Evolutionary conservation across 176 grass and related monocot species (phyloP), one percentile per base, ranked within the genome.

Genomic region (Eremochloa ophiuroides): DNA sequence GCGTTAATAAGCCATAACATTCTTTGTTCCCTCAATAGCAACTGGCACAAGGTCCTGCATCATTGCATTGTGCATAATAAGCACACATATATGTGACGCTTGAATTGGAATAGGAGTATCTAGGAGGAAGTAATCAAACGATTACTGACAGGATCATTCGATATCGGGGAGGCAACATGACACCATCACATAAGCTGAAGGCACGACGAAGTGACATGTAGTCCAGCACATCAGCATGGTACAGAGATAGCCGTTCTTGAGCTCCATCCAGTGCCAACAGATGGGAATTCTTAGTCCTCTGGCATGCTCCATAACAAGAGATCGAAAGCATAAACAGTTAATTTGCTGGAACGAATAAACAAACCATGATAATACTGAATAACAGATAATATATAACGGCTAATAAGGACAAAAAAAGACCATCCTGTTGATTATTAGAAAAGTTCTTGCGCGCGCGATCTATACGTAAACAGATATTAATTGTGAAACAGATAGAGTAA

Each of bases 271-370:
- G 64, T 16, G 51, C 62, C 35, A 81, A 71, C 62, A 92, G 60
- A 79, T 92, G 90, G 13, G 83, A 76, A 64, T 89, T 86, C 70
- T 89, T 92, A 6, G 62, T 92, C 80, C 46, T 69, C 87, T 92
- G 1, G 8, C 55, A n/a, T n/a, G n/a, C n/a, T n/a, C n/a, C n/a
- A n/a, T n/a, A n/a, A n/a, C n/a, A n/a, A n/a, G n/a, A n/a, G n/a
- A n/a, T n/a, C n/a, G n/a, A n/a, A n/a, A n/a, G n/a, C n/a, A n/a
- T n/a, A n/a, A n/a, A n/a, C n/a, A n/a, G n/a, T n/a, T n/a, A n/a
- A n/a, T n/a, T n/a, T n/a, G n/a, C n/a, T n/a, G n/a, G n/a, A n/a
- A n/a, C n/a, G n/a, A n/a, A n/a, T n/a, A n/a, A n/a, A n/a, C n/a
- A n/a, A n/a, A n/a, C n/a, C n/a, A n/a, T n/a, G n/a, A n/a, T n/a